A percentile compares a stretch with the other conserved stretches of the same genome.
Evolutionary conservation across 2,329 filamentous ascomycete genomes (phyloP).

Genomic region (Penicillium glabrum): DNA sequence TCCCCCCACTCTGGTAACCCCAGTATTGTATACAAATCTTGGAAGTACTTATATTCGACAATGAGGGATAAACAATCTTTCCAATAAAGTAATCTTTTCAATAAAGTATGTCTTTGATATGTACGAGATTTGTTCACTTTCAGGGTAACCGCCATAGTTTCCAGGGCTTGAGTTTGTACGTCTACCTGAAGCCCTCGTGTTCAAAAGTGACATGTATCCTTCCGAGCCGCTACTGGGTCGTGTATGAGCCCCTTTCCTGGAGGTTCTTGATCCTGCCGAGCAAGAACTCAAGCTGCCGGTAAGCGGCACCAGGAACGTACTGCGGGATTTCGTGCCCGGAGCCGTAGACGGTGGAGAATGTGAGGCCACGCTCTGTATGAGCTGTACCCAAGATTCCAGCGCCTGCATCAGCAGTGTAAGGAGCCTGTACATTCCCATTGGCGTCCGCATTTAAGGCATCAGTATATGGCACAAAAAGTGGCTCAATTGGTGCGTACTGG

Average conservation of each 20-base stretch:
- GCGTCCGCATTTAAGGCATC: slow-evolving; percentile 18
- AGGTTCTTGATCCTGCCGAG: slow-evolving; percentile 67
- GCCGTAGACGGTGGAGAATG: slow-evolving; percentile 64
- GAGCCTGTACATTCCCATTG: slow-evolving; percentile 47
- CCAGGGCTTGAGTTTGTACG: too few relatives aligned
- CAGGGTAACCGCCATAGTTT: not conserved
- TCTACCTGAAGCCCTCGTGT: not conserved
- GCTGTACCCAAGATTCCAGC: slow-evolving; percentile 68
- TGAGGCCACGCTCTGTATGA: slow-evolving; percentile 74
- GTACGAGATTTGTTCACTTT: not conserved
- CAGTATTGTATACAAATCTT: too few relatives aligned
- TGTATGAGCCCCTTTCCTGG: slow-evolving; percentile 15
- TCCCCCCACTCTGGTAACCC: not conserved
- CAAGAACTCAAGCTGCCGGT: slow-evolving; percentile 72
- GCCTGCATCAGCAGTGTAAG: slow-evolving; percentile 46
- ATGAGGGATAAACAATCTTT: not conserved
- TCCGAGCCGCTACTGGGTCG: slow-evolving; percentile 2
- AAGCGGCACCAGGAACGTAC: slow-evolving; percentile 67
- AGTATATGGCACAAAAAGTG: slow-evolving; percentile 70
- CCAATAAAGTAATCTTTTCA: not conserved
- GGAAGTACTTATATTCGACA: too few relatives aligned
- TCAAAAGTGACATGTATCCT: not conserved
- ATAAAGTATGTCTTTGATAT: not conserved
- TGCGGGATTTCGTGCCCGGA: slow-evolving; percentile 65
- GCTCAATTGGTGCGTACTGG: slow-evolving; percentile 57